These are phyloP conservation scores for Durio zibethinus DNA, from an alignment of 345 rosid genomes.

Conservation along the genomic window DNA sequence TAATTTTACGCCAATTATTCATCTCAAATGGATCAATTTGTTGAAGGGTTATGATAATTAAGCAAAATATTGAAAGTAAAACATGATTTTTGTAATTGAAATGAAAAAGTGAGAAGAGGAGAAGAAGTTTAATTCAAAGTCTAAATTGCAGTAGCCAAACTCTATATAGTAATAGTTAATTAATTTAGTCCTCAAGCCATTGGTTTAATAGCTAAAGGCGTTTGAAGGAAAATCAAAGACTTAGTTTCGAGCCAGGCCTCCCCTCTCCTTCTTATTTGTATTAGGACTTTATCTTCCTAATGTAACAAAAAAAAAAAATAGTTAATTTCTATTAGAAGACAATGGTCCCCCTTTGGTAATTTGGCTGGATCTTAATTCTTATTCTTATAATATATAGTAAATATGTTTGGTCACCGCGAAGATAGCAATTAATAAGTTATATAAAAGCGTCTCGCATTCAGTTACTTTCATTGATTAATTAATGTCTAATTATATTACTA, in stretches of 20 bases:
- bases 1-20: background rate
- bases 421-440: background rate
- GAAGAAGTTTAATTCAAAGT: background rate
- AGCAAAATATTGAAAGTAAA: background rate
- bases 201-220: too few relatives aligned
- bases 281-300: too few relatives aligned
- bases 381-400: background rate
- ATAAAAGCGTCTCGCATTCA: background rate
- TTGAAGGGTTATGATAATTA: background rate
- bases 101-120: background rate
- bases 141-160: too few relatives aligned
- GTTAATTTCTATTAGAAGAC: background rate
- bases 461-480: background rate
- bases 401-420: background rate
- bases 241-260: too few relatives aligned
- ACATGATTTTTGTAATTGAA: too few relatives aligned
- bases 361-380: background rate
- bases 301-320: too few relatives aligned
- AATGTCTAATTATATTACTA: background rate
- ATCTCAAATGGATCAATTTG: background rate
- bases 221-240: too few relatives aligned
- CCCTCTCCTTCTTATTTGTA: too few relatives aligned
- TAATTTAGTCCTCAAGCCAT: too few relatives aligned
- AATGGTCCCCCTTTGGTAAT: background rate
- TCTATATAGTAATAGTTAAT: too few relatives aligned